Base-by-base conservation (phyloP, 1,139 yeast species). In the Suhomyces bribrorum region DNA sequence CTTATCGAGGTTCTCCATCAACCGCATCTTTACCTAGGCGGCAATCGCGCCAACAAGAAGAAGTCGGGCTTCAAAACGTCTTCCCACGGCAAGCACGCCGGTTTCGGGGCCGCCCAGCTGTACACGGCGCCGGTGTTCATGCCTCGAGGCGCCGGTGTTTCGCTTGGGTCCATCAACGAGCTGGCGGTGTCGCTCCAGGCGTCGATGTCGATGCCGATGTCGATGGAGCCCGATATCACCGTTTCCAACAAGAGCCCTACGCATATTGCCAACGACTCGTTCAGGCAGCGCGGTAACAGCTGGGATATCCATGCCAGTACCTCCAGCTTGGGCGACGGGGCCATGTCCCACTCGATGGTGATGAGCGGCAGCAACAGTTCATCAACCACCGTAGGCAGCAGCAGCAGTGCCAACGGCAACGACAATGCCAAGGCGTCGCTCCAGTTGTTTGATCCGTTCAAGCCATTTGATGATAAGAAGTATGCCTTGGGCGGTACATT, bases 1-100 rank as follows among this genome's bases (percentile, higher is more conserved):
- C 48, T 57, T 41, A 52, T 62, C 33, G 73, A 66, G 40, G 50
- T 53, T 15, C 64, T 61, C 43, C 54, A 58, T 45, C 70, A 63
- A 45, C 69, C 71, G 43, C 25, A 27, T 11, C 13, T 31, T 20
- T 34, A 39, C 30, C 24, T 32, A 31, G 25, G 33, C 24, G 28
- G 36, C 9, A 37, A 29, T 14, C 38, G 38, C 16, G 23, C 11
- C 8, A 20, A 20, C 5, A 40, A 40, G 27, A 31, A 40, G 28
- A 39, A 41, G 36, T 13, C 24, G 17, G 26, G 38, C 13, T 28
- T 26, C 12, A 25, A 25, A 5, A 8, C 23, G 8, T 20, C 23
- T 20, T n/a, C 23, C 11, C 23, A 20, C 11, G 14, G 7, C 14
- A 23, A 20, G 23, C 5, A 14, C 7, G 25, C 8, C 23, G 11